Percentiles rank a stretch among this genome's conserved stretches.
These are phyloP conservation scores for Artemisia argyi DNA, from an alignment of 129 eudicot species.

Conservation along the genomic window DNA sequence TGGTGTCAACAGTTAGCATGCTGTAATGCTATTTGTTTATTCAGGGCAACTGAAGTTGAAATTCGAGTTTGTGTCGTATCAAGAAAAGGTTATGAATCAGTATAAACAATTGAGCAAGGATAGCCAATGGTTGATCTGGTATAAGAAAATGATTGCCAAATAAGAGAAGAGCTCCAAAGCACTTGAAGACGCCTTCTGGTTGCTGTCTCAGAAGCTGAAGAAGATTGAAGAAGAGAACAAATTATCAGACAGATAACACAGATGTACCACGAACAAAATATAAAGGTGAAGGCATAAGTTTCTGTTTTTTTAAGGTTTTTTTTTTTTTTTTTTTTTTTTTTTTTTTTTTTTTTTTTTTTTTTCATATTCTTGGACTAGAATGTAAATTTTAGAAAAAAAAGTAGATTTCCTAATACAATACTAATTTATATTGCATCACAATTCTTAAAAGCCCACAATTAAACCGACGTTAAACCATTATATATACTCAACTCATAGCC, in stretches of 20 bases:
- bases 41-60: conserved; percentile 70
- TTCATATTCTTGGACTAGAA: too few species aligned
- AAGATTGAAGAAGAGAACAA: conserved; percentile 51
- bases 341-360: too few species aligned
- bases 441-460: too few species aligned
- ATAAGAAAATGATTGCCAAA: conserved; percentile 54
- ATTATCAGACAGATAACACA: conserved; percentile 57
- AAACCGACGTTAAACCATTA: too few species aligned
- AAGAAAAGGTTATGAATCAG: conserved; percentile 51
- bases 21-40: conserved; percentile 8
- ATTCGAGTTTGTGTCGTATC: conserved; percentile 61
- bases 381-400: too few species aligned
- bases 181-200: conserved; percentile 51
- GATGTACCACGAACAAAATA: conserved; percentile 51
- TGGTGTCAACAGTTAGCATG: too few species aligned
- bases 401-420: too few species aligned
- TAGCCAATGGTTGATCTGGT: conserved; percentile 55
- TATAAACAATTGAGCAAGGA: conserved; percentile 63
- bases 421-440: too few species aligned
- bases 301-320: too few species aligned
- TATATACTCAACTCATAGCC: too few species aligned
- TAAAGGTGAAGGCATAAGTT: too few species aligned
- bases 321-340: too few species aligned
- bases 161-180: conserved; percentile 54
- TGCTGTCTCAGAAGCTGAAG: conserved; percentile 50